phyloP scores from a whole-genome alignment of 305 asterid species.

The Solanum aculeatissimum region DNA sequence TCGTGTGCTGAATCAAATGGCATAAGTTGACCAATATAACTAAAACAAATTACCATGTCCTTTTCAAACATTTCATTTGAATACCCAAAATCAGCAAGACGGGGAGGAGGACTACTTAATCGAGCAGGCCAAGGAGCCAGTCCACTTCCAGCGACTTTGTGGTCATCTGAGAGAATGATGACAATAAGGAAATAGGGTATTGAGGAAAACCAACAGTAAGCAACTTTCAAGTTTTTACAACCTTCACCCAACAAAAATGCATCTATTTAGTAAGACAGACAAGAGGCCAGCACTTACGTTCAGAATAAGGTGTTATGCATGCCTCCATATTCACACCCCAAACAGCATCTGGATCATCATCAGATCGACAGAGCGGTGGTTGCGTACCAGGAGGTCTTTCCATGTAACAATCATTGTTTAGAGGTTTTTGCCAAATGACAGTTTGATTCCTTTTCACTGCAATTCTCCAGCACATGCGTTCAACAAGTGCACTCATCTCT shows the following conservation, averaged over 20 bases:
- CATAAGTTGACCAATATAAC: not conserved
- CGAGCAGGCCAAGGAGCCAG: conserved; percentile 95
- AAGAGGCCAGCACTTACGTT: conserved; percentile 1
- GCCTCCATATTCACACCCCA: conserved; percentile 11
- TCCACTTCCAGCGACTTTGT: conserved; percentile 60
- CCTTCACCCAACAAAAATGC: not conserved
- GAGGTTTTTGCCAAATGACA: conserved; percentile 60
- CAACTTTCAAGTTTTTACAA: not conserved
- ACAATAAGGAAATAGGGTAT: not conserved
- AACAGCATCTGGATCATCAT: conserved; percentile 9
- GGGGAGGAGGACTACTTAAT: conserved; percentile 69
- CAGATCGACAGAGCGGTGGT: conserved; percentile 9
- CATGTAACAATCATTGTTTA: conserved; percentile 35
- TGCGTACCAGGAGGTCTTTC: conserved; percentile 1
- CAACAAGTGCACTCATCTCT: conserved; percentile 10
- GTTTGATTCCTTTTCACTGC: conserved; percentile 9
- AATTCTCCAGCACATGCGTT: conserved; percentile 13
- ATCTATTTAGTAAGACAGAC: not conserved
- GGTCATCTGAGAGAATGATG: conserved; percentile 55
- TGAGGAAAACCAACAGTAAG: not conserved
- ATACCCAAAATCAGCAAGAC: conserved; percentile 91
- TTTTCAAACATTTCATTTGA: conserved; percentile 71
- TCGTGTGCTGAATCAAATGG: not conserved
- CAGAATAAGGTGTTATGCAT: conserved; percentile 11
- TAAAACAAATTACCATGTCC: conserved; percentile 47